These are phyloP conservation scores for Trichoderma simmonsii DNA, from an alignment of 2,329 filamentous ascomycete genomes.

Conservation along the genomic window DNA sequence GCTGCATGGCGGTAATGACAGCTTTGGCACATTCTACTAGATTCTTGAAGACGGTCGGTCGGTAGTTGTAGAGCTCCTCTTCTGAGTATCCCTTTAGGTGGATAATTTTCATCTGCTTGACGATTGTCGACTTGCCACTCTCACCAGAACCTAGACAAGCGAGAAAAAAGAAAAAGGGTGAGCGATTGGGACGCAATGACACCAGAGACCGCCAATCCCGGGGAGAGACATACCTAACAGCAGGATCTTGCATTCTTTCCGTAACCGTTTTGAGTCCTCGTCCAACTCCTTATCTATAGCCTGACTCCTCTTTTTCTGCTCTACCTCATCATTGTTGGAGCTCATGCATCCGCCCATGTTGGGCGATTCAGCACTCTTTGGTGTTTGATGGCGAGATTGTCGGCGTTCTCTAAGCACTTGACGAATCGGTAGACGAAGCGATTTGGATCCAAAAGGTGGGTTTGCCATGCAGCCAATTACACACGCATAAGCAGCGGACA, in stretches of 20 bases:
- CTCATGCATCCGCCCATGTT: constrained; percentile 94
- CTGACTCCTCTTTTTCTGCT: constrained; percentile 95
- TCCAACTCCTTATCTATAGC: constrained; percentile 91
- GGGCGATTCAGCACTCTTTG: constrained; percentile 24
- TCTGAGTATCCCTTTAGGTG: constrained; percentile 96
- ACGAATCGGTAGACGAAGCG: constrained; percentile 18
- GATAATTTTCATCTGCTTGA: constrained; percentile 99
- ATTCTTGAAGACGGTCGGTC: constrained; percentile 97
- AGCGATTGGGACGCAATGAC: neutral
- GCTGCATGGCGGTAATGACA: constrained; percentile 84
- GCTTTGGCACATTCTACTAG: constrained; percentile 94
- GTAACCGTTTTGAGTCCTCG: constrained; percentile 87
- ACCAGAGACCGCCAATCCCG: neutral
- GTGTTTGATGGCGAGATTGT: constrained; percentile 8
- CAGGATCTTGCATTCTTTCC: constrained; percentile 98
- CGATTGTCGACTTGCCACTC: constrained; percentile 98
- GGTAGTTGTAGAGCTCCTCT: constrained; percentile 90
- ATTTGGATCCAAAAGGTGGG: constrained; percentile 16
- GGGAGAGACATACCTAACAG: constrained; percentile 69
- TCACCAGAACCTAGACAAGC: constrained; percentile 77
- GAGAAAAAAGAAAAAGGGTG: constrained; percentile 24
- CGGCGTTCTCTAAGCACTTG: constrained; percentile 14
- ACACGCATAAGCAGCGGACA: constrained; percentile 11
- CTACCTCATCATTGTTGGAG: constrained; percentile 77
- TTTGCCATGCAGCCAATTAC: constrained; percentile 19